A percentile compares a stretch with the other conserved stretches of the same genome.
Conservation (phyloP, 1,139 yeast genomes). For the Suhomyces ambrosiae region DNA sequence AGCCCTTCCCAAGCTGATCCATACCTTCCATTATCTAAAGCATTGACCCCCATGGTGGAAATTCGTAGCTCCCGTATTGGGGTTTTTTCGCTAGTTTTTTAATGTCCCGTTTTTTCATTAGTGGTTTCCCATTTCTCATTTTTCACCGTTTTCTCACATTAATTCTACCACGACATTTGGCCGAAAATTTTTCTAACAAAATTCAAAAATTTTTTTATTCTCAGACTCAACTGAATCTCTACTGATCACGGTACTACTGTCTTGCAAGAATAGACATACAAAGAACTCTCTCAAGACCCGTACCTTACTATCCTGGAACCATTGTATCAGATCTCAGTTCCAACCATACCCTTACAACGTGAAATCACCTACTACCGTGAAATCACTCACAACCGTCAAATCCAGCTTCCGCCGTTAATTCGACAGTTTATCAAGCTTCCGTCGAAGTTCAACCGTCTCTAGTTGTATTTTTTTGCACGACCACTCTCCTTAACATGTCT, state of each 20-base stretch:
- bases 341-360: not conserved
- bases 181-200: not conserved
- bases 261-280: not conserved
- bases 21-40: no score
- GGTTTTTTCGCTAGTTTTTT: no score
- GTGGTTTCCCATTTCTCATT: not conserved
- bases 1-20: no score
- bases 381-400: not conserved
- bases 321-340: not conserved
- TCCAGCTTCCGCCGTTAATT: not conserved
- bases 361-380: not conserved
- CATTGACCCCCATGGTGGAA: no score
- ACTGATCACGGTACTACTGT: not conserved
- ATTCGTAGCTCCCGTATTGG: no score
- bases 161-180: not conserved
- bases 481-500: slow-evolving; percentile 13
- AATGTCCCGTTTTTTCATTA: no score
- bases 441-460: no score
- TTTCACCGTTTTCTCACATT: not conserved
- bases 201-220: not conserved
- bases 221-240: not conserved
- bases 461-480: no score
- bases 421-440: no score
- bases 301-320: not conserved
- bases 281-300: not conserved